Evolutionary conservation across 2,329 filamentous ascomycete species (phyloP), one percentile per base, ranked within the genome.

Genomic region (Westerdykella ornata): DNA sequence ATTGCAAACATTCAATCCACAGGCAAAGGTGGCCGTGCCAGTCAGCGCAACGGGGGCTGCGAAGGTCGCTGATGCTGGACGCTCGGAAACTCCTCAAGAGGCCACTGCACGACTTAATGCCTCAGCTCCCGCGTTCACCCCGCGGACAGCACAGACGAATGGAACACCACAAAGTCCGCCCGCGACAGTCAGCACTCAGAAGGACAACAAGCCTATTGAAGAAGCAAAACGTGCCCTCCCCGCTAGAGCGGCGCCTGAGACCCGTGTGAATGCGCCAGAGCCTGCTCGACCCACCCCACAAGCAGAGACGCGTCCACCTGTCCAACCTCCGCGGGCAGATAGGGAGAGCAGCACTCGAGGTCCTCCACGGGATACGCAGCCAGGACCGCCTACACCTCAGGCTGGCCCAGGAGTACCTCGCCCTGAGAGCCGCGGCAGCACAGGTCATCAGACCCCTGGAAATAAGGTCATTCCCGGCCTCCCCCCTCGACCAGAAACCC

Each of bases 1-100:
- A 64, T 81, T 86, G 29, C 82, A 86, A 56, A 81, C 80, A 32
- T 90, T 89, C 45, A 14, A 17, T 33, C n/a, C 82, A 80, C 50
- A 72, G 75, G 47, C 82, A 85, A 68, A 69, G 75, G 61, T 34
- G 22, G 34, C 20, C 19, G 6, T 17, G 30, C 16, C 35, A 22
- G 16, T 49, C 45, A 47, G 19, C 41, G 52, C 51, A 63, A 68
- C 65, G 47, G 47, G 19, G 57, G 48, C 31, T 54, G 53, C 30
- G 57, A 53, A 35, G 19, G 12, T 11, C 12, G 18, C 56, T 28
- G 49, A 56, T 26, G 57, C 60, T 31, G 56, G 54, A 15, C 46
- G 52, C 38, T 65, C 72, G 44, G 71, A 59, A 22, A 65, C 59
- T 4, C 58, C 63, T 30, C 66, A 76, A 2, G 57, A 59, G 8